Evolutionary conservation across 495 filamentous ascomycete genomes (phyloP), one percentile per base, ranked within the genome.

Genomic region (Pyrenula aspistea): DNA sequence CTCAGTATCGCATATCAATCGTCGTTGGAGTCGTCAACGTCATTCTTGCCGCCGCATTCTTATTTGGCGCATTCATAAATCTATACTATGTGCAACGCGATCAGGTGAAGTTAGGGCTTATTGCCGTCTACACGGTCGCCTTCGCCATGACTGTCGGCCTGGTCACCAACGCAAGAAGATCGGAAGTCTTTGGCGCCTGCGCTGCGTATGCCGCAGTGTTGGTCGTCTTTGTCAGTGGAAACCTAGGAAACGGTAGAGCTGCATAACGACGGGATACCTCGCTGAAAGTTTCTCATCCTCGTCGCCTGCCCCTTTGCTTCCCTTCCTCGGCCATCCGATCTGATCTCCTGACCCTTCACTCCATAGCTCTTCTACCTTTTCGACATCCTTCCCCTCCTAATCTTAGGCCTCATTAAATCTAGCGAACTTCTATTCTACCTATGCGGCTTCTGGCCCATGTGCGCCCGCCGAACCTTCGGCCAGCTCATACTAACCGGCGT

Each of bases 121-220:
- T 65, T 47, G 62, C 63, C 42, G 49, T 57, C n/a, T 65, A 65
- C 54, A 64, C 67, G 19, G 54, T 55, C 22, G 19, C 58, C 1
- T 69, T 68, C 53, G 65, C 64, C 0, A 49, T 59, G 1, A 62
- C 60, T 55, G 53, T 68, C 15, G 59, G 56, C 11, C 10, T 68
- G 15, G 23, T 67, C 51, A 66, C 63, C 20, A 67, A 68, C 47
- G 67, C 66, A 22, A 63, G 53, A 58, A 31, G 64, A 23, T 55
- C 60, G 12, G 61, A 64, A 57, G 53, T 67, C 12, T 67, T 67
- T 54, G 63, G 52, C 10, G 53, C 62, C 11, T 65, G 57, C 22
- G 63, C 64, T 19, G 64, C 67, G 54, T 68, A 63, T 60, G 61
- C 49, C 31, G 55, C 60, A 47, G 59, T 61, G 15, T 36, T 62